A percentile compares a stretch with the other conserved stretches of the same genome.
Evolutionary conservation across 1,284 basidiomycete genomes (phyloP).

Genomic region (Cryptococcus sp.): DNA sequence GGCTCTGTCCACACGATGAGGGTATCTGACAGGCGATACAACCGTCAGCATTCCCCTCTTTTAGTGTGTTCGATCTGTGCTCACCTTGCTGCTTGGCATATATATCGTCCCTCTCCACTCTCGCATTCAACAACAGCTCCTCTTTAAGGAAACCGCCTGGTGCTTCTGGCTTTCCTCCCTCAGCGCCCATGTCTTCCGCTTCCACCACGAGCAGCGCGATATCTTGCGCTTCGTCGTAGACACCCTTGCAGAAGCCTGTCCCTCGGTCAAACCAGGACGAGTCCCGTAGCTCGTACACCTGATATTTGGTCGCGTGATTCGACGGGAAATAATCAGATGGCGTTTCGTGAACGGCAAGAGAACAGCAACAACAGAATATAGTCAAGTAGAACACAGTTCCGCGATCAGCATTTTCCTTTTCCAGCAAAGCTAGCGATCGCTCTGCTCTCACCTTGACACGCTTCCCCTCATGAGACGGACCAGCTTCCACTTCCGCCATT

Average conservation of each 20-base stretch:
- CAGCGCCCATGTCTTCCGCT: slow-evolving; percentile 67
- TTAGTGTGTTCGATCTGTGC: slow-evolving; percentile 31
- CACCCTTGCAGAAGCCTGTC: slow-evolving; percentile 88
- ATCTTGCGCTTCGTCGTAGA: slow-evolving; percentile 73
- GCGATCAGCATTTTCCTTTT: neutral
- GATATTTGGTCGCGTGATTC: slow-evolving; percentile 9
- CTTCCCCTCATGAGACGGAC: slow-evolving; percentile 29
- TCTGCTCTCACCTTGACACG: slow-evolving; percentile 40
- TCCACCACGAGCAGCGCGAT: slow-evolving; percentile 83
- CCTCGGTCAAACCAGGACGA: slow-evolving; percentile 90
- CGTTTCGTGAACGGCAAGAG: no score
- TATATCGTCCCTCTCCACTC: slow-evolving; percentile 66
- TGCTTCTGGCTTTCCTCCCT: slow-evolving; percentile 29
- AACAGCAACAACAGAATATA: no score
- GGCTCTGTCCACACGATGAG: slow-evolving; percentile 99
- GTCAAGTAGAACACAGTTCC: no score
- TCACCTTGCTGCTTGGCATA: slow-evolving; percentile 90
- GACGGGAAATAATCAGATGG: no score
- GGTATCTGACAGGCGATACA: slow-evolving; percentile 65
- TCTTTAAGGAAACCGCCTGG: slow-evolving; percentile 50
- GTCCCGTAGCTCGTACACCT: slow-evolving; percentile 90
- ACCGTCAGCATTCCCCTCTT: neutral
- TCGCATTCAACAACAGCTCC: slow-evolving; percentile 42
- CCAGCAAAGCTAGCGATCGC: neutral
- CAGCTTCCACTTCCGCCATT: slow-evolving; percentile 17